Evolutionary conservation across 805 yeast species (phyloP).

Genomic region (Wickerhamia fluorescens): DNA sequence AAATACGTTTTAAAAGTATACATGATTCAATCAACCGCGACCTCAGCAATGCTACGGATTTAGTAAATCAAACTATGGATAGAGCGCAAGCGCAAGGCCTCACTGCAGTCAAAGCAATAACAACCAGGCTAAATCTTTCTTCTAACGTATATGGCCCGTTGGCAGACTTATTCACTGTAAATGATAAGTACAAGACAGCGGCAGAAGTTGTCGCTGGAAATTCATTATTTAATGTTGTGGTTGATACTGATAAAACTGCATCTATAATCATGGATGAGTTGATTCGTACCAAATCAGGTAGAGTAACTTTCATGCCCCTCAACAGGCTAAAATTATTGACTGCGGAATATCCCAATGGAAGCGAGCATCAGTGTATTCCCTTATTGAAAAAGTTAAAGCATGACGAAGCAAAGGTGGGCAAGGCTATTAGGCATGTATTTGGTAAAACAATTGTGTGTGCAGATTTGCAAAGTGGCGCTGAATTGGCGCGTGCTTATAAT

Average conservation of each 20-base stretch:
- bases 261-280: constrained; percentile 71
- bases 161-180: constrained; percentile 75
- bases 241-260: constrained; percentile 82
- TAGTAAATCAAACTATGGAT: constrained; percentile 68
- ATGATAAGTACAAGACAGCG: constrained; percentile 76
- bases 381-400: constrained; percentile 66
- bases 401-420: constrained; percentile 43
- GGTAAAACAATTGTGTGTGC: constrained; percentile 74
- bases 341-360: constrained; percentile 51
- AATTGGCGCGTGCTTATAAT: constrained; percentile 52
- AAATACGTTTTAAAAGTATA: constrained; percentile 55
- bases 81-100: constrained; percentile 64
- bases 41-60: constrained; percentile 48
- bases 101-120: constrained; percentile 57
- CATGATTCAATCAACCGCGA: constrained; percentile 50
- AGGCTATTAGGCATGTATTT: constrained; percentile 74
- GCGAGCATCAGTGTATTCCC: constrained; percentile 61
- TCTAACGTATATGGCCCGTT: constrained; percentile 73
- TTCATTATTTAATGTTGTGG: constrained; percentile 81
- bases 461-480: constrained; percentile 60
- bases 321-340: constrained; percentile 48
- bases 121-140: constrained; percentile 49
- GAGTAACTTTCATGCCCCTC: constrained; percentile 88
- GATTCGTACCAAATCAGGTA: constrained; percentile 61
- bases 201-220: constrained; percentile 88